phyloP scores from a whole-genome alignment of 345 rosid genomes.

The Laguncularia racemosa region DNA sequence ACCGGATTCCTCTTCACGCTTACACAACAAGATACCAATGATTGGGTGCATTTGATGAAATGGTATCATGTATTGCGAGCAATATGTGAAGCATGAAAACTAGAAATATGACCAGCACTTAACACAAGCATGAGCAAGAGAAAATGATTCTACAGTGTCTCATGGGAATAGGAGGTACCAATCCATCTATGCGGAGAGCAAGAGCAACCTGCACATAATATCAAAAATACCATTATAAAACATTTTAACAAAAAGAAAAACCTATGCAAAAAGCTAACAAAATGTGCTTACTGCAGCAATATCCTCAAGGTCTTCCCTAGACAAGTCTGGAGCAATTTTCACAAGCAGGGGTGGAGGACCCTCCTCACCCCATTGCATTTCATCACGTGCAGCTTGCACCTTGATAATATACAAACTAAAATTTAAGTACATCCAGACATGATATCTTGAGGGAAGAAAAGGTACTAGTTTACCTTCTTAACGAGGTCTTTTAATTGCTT shows the following conservation, averaged over 20 bases:
- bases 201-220: slow-evolving; percentile 70
- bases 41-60: no score
- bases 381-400: slow-evolving; percentile 99
- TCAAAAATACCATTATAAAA: slow-evolving; percentile 23
- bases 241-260: neutral
- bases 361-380: slow-evolving; percentile 99
- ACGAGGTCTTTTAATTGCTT: slow-evolving; percentile 92
- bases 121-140: neutral
- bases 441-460: slow-evolving; percentile 1
- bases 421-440: neutral
- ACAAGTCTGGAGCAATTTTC: slow-evolving; percentile 94
- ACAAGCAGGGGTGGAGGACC: slow-evolving; percentile 98
- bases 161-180: slow-evolving; percentile 43
- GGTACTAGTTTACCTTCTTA: slow-evolving; percentile 45
- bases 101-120: neutral
- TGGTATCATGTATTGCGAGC: neutral
- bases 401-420: slow-evolving; percentile 15
- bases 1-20: no score
- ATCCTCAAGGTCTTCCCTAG: slow-evolving; percentile 93
- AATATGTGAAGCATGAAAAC: neutral
- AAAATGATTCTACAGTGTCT: neutral
- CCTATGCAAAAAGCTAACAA: slow-evolving; percentile 1
- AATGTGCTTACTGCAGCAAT: slow-evolving; percentile 74
- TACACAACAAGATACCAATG: no score
- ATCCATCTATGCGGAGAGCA: slow-evolving; percentile 92